Percentiles rank a stretch among this genome's conserved stretches.
Evolutionary conservation across 2,329 filamentous ascomycete genomes (phyloP).

Genomic region (Colletotrichum sp.): DNA sequence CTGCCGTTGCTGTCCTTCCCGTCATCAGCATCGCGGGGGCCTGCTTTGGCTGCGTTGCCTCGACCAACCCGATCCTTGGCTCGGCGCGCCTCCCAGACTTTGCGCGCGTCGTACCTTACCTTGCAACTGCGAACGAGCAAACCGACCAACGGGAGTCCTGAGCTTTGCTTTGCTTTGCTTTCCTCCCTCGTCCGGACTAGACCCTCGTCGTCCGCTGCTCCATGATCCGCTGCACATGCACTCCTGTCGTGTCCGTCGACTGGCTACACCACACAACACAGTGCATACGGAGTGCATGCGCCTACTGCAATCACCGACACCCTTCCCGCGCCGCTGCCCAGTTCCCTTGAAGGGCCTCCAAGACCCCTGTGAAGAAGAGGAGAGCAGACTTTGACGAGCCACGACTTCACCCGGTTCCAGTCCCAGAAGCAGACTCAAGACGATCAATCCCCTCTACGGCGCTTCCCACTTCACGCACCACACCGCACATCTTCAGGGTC

Average conservation of each 20-base stretch:
- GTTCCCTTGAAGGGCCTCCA: not conserved
- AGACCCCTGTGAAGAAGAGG: constrained; percentile 6
- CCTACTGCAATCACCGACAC: constrained; percentile 13
- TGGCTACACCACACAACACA: constrained; percentile 30
- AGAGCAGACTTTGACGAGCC: not conserved
- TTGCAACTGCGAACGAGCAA: constrained; percentile 7
- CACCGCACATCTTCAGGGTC: constrained; percentile 22
- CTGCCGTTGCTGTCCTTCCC: not conserved
- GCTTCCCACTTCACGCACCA: constrained; percentile 14
- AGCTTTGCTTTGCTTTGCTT: constrained; percentile 3
- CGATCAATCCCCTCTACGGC: constrained; percentile 3
- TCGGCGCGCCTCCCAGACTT: constrained; percentile 11
- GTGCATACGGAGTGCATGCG: constrained; percentile 17
- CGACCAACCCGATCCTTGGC: constrained; percentile 11
- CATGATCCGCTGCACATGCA: constrained; percentile 38
- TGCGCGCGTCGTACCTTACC: constrained; percentile 17
- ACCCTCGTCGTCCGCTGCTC: constrained; percentile 14
- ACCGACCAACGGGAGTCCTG: constrained; percentile 9
- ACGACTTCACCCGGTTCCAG: constrained; percentile 12
- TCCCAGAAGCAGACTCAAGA: not conserved
- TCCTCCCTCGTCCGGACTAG: constrained; percentile 2
- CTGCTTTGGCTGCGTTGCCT: constrained; percentile 1
- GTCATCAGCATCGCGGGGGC: not conserved
- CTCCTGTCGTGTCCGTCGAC: constrained; percentile 36
- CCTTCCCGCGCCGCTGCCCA: constrained; percentile 1